Base-by-base conservation (phyloP, 257 asterid genomes). In the Craterostigma plantagineum region DNA sequence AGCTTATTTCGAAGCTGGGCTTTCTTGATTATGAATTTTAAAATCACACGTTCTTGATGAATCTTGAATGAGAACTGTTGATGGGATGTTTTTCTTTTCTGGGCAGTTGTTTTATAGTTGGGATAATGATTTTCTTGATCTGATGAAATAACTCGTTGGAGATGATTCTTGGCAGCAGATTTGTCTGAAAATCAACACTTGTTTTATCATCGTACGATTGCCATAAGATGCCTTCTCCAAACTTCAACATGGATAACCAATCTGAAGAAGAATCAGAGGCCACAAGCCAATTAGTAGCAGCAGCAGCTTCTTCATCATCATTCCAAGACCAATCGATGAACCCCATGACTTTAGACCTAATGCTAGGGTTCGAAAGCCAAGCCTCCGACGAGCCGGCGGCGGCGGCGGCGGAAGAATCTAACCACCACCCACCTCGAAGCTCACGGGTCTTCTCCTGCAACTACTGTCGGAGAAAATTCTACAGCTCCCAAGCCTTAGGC, bases 401-500 rank as follows among this genome's bases (percentile, higher is more conserved):
- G n/a, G n/a, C 69, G 1, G 9, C 56, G 0, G 68, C 64, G 12
- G 47, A 43, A 10, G 62, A 69, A 42, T 42, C 14, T 10, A 11
- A 58, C 3, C 57, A 68, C 15, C 73, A 54, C 10, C 56, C 59
- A 18, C 79, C 74, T 0, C 77, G 72, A 9, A 49, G 50, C 23
- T 58, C 91, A 1, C 51, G 92, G 35, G 64, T 79, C 16, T 82
- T 87, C 74, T 74, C 93, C 0, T 87, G 98, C 80, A 83, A 87
- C 56, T 87, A 79, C 53, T 87, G 98, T 58, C 68, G 84, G 16
- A 62, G 98, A 27, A 82, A 87, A 52, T 87, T 87, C 60, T 87
- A 82, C 64, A 82, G 95, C 65, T 82, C 98, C 0, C 98, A 87
- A 45, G 98, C 95, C 0, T 43, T 87, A 39, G 98, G 98, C 8